A percentile compares a stretch with the other conserved stretches of the same genome.
Conservation (phyloP, 805 yeast genomes). For the Spathaspora boniae region DNA sequence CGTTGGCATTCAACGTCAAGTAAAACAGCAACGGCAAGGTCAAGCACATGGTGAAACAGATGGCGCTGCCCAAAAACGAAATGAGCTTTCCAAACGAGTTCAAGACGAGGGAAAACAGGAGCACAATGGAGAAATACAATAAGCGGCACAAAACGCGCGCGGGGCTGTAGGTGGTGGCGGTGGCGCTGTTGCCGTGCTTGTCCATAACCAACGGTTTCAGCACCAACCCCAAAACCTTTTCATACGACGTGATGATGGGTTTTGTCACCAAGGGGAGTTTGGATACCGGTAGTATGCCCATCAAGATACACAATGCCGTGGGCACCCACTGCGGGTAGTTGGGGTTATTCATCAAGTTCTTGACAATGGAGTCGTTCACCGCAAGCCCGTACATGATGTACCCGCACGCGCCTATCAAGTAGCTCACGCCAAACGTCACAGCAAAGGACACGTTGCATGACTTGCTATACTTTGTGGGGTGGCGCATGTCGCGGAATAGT, state of each 20-base stretch:
- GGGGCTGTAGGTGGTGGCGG: slow-evolving; percentile 5
- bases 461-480: slow-evolving; percentile 53
- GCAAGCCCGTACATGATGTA: slow-evolving; percentile 75
- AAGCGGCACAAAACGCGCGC: slow-evolving; percentile 19
- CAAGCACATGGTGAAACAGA: slow-evolving; percentile 40
- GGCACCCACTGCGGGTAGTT: slow-evolving; percentile 65
- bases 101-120: slow-evolving; percentile 25
- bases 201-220: slow-evolving; percentile 6
- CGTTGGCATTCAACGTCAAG: slow-evolving; percentile 19
- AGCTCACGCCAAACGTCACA: slow-evolving; percentile 57
- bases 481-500: slow-evolving; percentile 67
- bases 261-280: slow-evolving; percentile 37
- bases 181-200: slow-evolving; percentile 1
- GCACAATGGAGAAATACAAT: slow-evolving; percentile 20
- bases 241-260: slow-evolving; percentile 39
- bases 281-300: slow-evolving; percentile 39
- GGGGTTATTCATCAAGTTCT: slow-evolving; percentile 60
- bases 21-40: slow-evolving; percentile 39
- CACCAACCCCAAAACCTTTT: slow-evolving; percentile 20
- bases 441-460: slow-evolving; percentile 55
- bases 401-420: slow-evolving; percentile 60
- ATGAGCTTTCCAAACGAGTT: slow-evolving; percentile 39
- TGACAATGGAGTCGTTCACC: slow-evolving; percentile 72
- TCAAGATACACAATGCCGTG: slow-evolving; percentile 25
- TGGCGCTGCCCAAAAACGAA: slow-evolving; percentile 39